These are phyloP conservation scores for Adansonia digitata DNA, from an alignment of 345 rosid species.

Conservation along the genomic window DNA sequence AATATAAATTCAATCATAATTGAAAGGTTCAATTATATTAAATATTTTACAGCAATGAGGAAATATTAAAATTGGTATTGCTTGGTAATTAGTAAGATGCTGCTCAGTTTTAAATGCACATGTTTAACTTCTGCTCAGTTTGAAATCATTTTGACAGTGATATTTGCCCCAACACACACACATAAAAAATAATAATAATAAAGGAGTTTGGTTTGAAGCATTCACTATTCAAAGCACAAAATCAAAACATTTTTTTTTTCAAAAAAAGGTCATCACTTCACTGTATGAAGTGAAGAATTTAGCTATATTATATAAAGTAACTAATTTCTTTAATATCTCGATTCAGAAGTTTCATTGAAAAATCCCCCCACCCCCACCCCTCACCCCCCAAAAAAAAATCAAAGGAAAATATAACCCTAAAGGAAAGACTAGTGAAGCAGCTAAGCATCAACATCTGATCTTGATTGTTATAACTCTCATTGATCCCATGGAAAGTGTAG, in stretches of 20 bases:
- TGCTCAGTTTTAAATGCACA: conserved; percentile 28
- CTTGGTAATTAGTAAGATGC: conserved; percentile 22
- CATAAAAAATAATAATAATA: background rate
- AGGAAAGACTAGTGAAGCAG: background rate
- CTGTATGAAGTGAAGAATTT: too few species aligned
- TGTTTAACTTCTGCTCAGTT: conserved; percentile 26
- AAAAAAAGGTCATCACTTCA: too few species aligned
- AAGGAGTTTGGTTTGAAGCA: background rate
- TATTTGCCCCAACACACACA: background rate
- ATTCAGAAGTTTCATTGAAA: too few species aligned
- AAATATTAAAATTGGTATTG: background rate
- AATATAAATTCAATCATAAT: too few species aligned
- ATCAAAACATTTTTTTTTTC: too few species aligned
- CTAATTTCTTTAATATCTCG: too few species aligned
- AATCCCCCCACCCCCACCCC: too few species aligned
- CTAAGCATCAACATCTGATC: background rate
- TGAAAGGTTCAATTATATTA: too few species aligned
- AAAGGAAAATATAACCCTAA: background rate
- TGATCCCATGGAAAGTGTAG: background rate
- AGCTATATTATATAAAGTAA: too few species aligned
- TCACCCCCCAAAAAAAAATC: background rate
- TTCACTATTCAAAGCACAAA: background rate
- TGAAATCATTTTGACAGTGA: conserved; percentile 32
- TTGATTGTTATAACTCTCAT: background rate
- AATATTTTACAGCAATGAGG: background rate